phyloP scores from a whole-genome alignment of 192 early-diverging fungal genomes.

The Dissophora globulifera region DNA sequence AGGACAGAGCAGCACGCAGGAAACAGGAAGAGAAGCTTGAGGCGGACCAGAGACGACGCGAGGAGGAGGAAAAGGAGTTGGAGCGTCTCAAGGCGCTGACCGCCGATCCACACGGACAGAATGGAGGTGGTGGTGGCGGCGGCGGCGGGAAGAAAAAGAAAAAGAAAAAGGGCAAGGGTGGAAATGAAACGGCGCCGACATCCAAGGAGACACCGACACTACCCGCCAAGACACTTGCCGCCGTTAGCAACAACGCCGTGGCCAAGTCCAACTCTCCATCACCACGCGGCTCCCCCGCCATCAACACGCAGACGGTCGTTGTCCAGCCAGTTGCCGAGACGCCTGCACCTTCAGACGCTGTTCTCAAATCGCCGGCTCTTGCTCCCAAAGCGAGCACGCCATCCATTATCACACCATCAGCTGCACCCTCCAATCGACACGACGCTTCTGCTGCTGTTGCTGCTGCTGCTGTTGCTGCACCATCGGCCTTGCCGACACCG shows the following conservation, averaged over 20 bases:
- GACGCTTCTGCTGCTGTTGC: not conserved
- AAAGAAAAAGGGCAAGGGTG: slow-evolving; percentile 42
- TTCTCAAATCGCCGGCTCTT: too few relatives aligned
- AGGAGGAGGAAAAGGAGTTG: slow-evolving; percentile 53
- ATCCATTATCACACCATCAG: too few relatives aligned
- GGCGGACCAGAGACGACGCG: slow-evolving; percentile 34
- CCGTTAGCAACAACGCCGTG: not conserved
- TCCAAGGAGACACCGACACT: slow-evolving; percentile 15
- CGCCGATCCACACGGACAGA: slow-evolving; percentile 15
- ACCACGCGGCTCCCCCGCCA: slow-evolving; percentile 12
- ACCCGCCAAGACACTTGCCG: not conserved
- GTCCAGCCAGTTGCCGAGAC: not conserved
- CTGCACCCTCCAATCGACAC: not conserved
- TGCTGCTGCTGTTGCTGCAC: too few relatives aligned
- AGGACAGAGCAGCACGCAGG: slow-evolving; percentile 43
- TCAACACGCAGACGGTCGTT: not conserved
- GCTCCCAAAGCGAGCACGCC: too few relatives aligned
- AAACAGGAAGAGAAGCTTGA: slow-evolving; percentile 59
- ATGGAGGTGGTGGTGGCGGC: not conserved
- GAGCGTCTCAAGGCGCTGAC: slow-evolving; percentile 29
- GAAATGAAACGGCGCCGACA: not conserved
- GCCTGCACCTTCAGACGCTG: too few relatives aligned
- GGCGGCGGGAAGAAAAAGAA: slow-evolving; percentile 35
- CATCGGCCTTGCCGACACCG: too few relatives aligned
- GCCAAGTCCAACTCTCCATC: slow-evolving; percentile 7